A percentile compares a stretch with the other conserved stretches of the same genome.
phyloP scores from a whole-genome alignment of 305 asterid species.

The Solanum hybrid region DNA sequence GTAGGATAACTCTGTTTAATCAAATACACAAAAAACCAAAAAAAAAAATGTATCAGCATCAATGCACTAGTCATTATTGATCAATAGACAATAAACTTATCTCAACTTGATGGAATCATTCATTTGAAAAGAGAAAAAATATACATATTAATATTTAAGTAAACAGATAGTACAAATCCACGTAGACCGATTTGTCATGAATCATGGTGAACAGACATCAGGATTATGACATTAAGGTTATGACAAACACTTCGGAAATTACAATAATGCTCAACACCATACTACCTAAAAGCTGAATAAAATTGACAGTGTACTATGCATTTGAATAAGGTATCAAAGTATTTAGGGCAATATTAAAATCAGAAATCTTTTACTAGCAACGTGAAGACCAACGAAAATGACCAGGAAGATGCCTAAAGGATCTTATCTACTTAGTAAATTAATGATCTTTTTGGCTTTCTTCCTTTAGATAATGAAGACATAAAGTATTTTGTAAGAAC shows the following conservation, averaged over 20 bases:
- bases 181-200: background rate
- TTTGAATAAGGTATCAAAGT: background rate
- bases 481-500: background rate
- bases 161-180: background rate
- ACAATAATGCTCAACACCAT: background rate
- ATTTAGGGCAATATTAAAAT: background rate
- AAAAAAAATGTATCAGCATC: background rate
- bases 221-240: background rate
- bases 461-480: background rate
- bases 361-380: background rate
- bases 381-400: background rate
- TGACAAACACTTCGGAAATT: background rate
- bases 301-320: background rate
- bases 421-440: background rate
- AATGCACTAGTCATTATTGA: background rate
- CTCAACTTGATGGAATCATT: background rate
- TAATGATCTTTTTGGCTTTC: background rate
- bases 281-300: background rate
- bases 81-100: background rate
- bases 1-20: slow-evolving; percentile 81
- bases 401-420: background rate
- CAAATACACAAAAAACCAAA: slow-evolving; percentile 4
- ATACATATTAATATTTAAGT: background rate
- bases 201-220: background rate
- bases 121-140: background rate